Evolutionary conservation across 2,329 filamentous ascomycete genomes (phyloP).

Genomic region (Fusarium ramigenum): DNA sequence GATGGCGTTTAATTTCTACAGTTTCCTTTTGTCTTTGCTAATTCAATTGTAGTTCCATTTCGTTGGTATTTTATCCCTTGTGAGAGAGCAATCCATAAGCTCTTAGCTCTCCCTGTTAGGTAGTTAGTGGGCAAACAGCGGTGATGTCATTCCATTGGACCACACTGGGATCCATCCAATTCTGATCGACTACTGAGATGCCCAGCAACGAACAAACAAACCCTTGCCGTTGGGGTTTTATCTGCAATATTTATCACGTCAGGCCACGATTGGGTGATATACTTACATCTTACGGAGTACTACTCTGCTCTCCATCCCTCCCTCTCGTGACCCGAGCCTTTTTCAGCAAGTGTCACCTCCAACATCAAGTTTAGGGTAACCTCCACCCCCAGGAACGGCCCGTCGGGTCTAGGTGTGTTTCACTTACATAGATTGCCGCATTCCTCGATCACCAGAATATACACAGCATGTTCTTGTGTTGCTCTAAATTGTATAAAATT

Average conservation of each 20-base stretch:
- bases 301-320: background rate
- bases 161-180: background rate
- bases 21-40: conserved; percentile 8
- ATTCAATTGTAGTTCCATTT: background rate
- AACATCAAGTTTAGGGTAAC: conserved; percentile 22
- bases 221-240: background rate
- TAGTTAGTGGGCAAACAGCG: background rate
- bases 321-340: background rate
- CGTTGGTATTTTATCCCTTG: conserved; percentile 19
- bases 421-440: conserved; percentile 26
- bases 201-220: conserved; percentile 13
- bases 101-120: background rate
- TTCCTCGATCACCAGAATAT: conserved; percentile 10
- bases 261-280: background rate
- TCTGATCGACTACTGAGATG: conserved; percentile 1
- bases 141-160: conserved; percentile 37
- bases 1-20: background rate
- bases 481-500: background rate
- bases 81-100: conserved; percentile 1
- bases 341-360: background rate
- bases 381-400: conserved; percentile 5
- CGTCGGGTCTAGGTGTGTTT: conserved; percentile 17
- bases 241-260: conserved; percentile 5
- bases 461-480: background rate
- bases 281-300: background rate